Evolutionary conservation across 2,329 filamentous ascomycete genomes (phyloP).

Genomic region (Neopestalotiopsis sp.): DNA sequence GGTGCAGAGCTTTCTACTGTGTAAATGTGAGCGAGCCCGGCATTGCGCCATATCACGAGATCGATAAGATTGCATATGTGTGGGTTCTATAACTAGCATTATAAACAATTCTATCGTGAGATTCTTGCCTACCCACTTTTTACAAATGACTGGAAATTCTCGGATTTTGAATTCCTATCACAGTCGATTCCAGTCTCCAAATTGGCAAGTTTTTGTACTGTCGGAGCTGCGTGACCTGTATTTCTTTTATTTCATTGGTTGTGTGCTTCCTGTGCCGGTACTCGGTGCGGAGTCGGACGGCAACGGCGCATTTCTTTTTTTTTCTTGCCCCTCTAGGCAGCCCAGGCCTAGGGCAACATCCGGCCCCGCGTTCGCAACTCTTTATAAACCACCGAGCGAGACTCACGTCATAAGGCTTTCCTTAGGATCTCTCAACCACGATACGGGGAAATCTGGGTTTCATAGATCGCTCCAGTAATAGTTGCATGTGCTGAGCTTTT

Average conservation of each 20-base stretch:
- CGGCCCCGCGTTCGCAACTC: not conserved
- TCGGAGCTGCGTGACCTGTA: not conserved
- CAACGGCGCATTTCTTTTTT: not conserved
- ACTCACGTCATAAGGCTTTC: not conserved
- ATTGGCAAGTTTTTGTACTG: not conserved
- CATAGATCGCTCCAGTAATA: not conserved
- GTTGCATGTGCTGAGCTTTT: not conserved
- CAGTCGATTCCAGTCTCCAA: not conserved
- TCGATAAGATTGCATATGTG: not conserved
- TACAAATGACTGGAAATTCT: not conserved
- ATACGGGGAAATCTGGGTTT: no score
- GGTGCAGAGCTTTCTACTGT: not conserved
- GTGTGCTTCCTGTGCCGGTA: not conserved
- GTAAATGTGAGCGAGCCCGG: not conserved
- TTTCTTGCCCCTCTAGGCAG: not conserved
- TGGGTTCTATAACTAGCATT: not conserved
- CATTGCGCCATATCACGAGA: slow-evolving; percentile 14
- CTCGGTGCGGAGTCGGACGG: not conserved
- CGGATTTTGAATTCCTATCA: no score
- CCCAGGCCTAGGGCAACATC: not conserved
- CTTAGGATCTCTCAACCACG: not conserved
- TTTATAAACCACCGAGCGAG: not conserved
- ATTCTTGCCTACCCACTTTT: not conserved
- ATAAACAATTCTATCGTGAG: not conserved
- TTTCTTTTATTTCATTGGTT: not conserved